Conservation (phyloP, 768 basidiomycete genomes). For the Rhodotorula babjevae region DNA sequence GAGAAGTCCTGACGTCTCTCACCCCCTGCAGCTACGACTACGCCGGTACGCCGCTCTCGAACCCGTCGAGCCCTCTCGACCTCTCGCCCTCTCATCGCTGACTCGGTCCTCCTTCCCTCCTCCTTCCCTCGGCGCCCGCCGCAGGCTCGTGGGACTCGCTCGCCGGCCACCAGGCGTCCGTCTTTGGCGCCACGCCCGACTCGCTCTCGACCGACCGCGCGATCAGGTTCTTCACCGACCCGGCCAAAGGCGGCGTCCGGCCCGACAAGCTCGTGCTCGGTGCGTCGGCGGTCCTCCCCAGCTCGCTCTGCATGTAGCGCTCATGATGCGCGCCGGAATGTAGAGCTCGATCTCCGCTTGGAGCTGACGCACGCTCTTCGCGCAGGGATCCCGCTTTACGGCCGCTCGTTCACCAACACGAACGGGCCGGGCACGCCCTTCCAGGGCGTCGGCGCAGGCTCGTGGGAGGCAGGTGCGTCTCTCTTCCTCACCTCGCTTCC, state of each 20-base stretch:
- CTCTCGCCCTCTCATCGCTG: no score
- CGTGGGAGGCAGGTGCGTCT: conserved; percentile 64
- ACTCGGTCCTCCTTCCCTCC: neutral
- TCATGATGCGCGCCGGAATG: no score
- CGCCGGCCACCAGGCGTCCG: conserved; percentile 70
- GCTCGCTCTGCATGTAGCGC: no score
- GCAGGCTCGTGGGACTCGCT: conserved; percentile 53
- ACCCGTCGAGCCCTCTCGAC: no score
- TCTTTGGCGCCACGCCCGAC: conserved; percentile 62
- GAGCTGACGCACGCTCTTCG: no score
- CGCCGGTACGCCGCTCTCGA: neutral
- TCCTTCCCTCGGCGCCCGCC: neutral
- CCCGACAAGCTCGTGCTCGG: conserved; percentile 76
- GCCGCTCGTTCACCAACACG: conserved; percentile 81
- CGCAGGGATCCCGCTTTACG: conserved; percentile 78
- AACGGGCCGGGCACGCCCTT: conserved; percentile 73
- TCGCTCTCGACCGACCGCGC: conserved; percentile 48
- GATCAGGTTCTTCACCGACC: conserved; percentile 62
- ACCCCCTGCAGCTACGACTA: conserved; percentile 46
- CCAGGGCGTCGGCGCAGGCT: conserved; percentile 76
- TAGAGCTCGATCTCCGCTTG: no score
- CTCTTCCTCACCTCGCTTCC: neutral
- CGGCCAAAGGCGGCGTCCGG: conserved; percentile 59
- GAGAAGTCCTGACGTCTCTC: neutral
- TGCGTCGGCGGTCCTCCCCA: conserved; percentile 9